phyloP scores from a whole-genome alignment of 129 eudicot genomes.

The Flaveria bidentis region DNA sequence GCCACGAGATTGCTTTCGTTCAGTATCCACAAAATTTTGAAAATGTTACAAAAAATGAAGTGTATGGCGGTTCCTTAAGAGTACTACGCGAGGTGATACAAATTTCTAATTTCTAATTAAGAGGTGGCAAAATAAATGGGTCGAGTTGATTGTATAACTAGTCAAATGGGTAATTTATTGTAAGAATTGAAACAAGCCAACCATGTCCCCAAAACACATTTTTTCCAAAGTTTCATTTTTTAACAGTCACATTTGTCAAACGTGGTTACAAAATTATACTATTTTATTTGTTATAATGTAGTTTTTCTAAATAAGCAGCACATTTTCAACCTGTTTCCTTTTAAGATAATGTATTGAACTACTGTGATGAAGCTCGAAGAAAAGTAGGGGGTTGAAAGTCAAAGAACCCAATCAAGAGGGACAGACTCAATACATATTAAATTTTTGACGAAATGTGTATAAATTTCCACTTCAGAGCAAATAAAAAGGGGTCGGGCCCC shows the following conservation, averaged over 20 bases:
- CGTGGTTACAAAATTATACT: background rate
- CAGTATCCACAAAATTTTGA: constrained; percentile 75
- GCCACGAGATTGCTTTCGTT: constrained; percentile 78
- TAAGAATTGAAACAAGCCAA: background rate
- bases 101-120: background rate
- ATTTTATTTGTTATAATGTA: background rate
- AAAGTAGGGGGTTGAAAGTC: too few species aligned
- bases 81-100: constrained; percentile 43
- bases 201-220: background rate
- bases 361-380: too few species aligned
- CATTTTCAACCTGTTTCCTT: background rate
- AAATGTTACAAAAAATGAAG: constrained; percentile 69
- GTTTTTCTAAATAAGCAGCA: background rate
- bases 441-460: too few species aligned
- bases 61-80: constrained; percentile 52
- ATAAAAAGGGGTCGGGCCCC: too few species aligned
- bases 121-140: background rate
- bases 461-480: too few species aligned
- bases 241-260: background rate
- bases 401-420: too few species aligned
- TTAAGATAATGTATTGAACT: background rate
- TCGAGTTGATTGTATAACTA: background rate
- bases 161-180: background rate
- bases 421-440: too few species aligned
- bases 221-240: background rate